Evolutionary conservation across 2,329 filamentous ascomycete genomes (phyloP).

Genomic region (Fusarium lyarnte): DNA sequence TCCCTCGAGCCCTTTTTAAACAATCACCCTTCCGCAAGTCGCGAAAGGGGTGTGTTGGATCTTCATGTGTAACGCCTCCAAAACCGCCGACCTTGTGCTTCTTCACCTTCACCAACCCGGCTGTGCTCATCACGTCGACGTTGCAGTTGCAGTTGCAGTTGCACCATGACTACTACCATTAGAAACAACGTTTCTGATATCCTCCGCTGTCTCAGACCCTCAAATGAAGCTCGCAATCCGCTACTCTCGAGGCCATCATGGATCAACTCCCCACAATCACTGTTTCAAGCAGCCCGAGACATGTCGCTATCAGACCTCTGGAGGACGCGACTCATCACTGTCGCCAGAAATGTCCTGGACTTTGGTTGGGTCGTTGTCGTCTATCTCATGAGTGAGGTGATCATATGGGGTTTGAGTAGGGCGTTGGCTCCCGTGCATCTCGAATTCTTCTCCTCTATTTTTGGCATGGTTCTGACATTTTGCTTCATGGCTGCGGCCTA

Average conservation of each 20-base stretch:
- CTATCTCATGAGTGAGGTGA: slow-evolving; percentile 55
- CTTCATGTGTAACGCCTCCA: slow-evolving; percentile 34
- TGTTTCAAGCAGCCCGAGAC: slow-evolving; percentile 43
- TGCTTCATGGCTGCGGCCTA: slow-evolving; percentile 45
- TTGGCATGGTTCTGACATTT: slow-evolving; percentile 58
- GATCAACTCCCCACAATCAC: slow-evolving; percentile 11
- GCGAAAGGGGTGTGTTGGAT: slow-evolving; percentile 12
- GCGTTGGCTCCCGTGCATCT: slow-evolving; percentile 46
- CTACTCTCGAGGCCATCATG: slow-evolving; percentile 14
- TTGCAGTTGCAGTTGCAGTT: slow-evolving; percentile 34
- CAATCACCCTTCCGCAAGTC: slow-evolving; percentile 28
- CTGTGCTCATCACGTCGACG: slow-evolving; percentile 13
- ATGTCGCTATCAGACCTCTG: slow-evolving; percentile 31
- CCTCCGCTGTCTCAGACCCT: slow-evolving; percentile 45
- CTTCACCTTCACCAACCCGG: slow-evolving; percentile 8
- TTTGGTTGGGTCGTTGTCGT: slow-evolving; percentile 50
- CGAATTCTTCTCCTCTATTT: slow-evolving; percentile 59
- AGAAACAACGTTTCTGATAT: slow-evolving; percentile 38
- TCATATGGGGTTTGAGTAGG: slow-evolving; percentile 56
- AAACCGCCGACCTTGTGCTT: slow-evolving; percentile 12
- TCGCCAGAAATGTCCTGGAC: slow-evolving; percentile 11
- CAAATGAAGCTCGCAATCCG: slow-evolving; percentile 34
- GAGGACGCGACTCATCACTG: slow-evolving; percentile 19
- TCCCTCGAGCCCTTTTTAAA: slow-evolving; percentile 14
- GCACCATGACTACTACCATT: slow-evolving; percentile 35